Conservation (phyloP, 2,329 filamentous ascomycete genomes). For the Colletotrichum cuscutae region DNA sequence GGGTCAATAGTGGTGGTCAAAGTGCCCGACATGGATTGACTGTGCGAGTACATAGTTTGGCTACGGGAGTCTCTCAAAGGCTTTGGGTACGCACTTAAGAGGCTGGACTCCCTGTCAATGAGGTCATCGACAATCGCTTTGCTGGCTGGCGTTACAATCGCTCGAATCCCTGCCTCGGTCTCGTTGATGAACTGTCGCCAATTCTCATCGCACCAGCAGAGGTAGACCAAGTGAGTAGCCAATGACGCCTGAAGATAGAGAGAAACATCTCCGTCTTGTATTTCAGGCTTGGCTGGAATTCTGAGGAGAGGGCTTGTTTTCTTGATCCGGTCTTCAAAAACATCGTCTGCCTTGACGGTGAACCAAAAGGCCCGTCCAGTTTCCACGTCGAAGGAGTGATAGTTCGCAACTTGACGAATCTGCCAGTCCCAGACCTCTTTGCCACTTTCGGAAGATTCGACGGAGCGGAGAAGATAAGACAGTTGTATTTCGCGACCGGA, state of each 20-base stretch:
- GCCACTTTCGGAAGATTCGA: neutral
- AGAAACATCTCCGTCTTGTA: neutral
- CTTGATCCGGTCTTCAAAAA: neutral
- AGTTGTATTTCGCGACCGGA: neutral
- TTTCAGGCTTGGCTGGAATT: neutral
- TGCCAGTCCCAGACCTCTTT: neutral
- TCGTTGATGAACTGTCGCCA: conserved; percentile 20
- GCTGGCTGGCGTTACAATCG: neutral
- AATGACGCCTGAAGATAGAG: neutral
- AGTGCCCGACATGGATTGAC: neutral
- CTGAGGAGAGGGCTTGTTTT: neutral
- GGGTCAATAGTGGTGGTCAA: neutral
- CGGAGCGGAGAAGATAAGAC: conserved; percentile 10
- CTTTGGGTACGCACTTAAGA: neutral
- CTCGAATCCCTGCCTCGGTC: neutral
- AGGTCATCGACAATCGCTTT: neutral
- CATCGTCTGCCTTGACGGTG: neutral
- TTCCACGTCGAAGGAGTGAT: neutral
- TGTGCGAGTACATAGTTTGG: neutral
- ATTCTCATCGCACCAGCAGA: conserved; percentile 17
- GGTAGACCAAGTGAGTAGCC: neutral
- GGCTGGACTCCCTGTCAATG: neutral
- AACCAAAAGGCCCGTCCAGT: neutral
- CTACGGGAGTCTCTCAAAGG: neutral
- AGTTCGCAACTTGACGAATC: neutral